Percentiles rank a stretch among this genome's conserved stretches.
Conservation (phyloP, 495 filamentous ascomycete genomes). For the Daldinia caldariorum region DNA sequence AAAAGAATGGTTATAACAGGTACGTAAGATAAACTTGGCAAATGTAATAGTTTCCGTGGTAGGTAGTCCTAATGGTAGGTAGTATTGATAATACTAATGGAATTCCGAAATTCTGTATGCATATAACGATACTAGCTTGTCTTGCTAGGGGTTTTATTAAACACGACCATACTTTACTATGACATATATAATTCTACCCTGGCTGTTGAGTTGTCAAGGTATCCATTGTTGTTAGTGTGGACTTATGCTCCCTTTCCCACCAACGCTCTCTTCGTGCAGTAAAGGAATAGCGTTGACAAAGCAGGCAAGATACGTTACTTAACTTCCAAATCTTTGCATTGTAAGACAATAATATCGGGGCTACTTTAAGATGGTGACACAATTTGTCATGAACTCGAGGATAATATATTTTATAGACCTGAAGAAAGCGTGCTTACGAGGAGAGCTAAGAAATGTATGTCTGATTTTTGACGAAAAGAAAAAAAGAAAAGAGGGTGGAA, state of each 20-base stretch:
- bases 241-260: background rate
- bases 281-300: background rate
- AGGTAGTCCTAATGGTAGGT: no score
- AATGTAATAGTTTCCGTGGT: no score
- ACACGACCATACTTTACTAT: background rate
- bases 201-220: conserved; percentile 6
- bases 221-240: conserved; percentile 1
- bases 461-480: no score
- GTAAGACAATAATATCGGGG: no score
- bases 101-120: no score
- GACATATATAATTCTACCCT: background rate
- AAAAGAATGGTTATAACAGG: no score
- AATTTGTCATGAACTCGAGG: no score
- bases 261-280: background rate
- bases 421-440: background rate
- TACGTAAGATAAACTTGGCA: no score
- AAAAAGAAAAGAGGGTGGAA: background rate
- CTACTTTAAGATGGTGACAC: no score
- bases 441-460: background rate
- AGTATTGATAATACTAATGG: no score
- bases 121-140: background rate
- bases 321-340: no score
- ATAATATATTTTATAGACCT: no score
- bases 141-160: background rate
- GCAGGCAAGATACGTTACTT: background rate